These are phyloP conservation scores for Cryomyces antarcticus DNA, from an alignment of 495 filamentous ascomycete species.

Conservation along the genomic window DNA sequence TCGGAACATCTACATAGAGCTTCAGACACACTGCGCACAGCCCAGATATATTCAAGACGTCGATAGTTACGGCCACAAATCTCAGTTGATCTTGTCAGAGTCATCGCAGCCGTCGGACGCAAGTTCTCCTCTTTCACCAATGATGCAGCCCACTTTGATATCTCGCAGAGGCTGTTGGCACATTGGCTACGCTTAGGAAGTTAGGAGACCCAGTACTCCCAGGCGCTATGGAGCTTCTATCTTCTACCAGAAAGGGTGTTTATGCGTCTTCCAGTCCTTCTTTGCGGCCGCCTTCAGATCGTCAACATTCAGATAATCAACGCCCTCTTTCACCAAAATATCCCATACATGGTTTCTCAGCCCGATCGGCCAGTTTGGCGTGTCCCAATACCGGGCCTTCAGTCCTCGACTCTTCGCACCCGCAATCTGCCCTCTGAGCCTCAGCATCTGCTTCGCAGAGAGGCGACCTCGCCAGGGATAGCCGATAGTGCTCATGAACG, in stretches of 20 bases:
- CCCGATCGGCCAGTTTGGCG: slow-evolving; percentile 56
- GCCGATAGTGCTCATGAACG: slow-evolving; percentile 27
- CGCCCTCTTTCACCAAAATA: slow-evolving; percentile 47
- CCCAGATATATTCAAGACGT: too few species aligned
- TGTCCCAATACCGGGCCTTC: slow-evolving; percentile 60
- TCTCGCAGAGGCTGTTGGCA: not conserved
- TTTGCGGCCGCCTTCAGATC: slow-evolving; percentile 38
- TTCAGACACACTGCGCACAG: too few species aligned
- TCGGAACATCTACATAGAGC: too few species aligned
- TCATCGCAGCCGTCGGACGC: not conserved
- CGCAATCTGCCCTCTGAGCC: slow-evolving; percentile 43
- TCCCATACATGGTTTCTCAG: slow-evolving; percentile 57
- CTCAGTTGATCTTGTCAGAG: too few species aligned
- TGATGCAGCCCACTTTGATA: not conserved
- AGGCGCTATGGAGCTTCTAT: not conserved
- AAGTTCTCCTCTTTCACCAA: not conserved
- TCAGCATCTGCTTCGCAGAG: slow-evolving; percentile 30
- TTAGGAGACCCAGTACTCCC: not conserved
- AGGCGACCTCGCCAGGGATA: slow-evolving; percentile 24
- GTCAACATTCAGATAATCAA: slow-evolving; percentile 59
- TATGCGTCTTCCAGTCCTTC: slow-evolving; percentile 20
- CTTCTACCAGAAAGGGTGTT: not conserved
- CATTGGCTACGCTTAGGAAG: not conserved
- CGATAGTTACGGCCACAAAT: too few species aligned
- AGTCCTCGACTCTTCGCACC: slow-evolving; percentile 47